Evolutionary conservation across 2,329 filamentous ascomycete species (phyloP).

Genomic region (Fusarium avenaceum): DNA sequence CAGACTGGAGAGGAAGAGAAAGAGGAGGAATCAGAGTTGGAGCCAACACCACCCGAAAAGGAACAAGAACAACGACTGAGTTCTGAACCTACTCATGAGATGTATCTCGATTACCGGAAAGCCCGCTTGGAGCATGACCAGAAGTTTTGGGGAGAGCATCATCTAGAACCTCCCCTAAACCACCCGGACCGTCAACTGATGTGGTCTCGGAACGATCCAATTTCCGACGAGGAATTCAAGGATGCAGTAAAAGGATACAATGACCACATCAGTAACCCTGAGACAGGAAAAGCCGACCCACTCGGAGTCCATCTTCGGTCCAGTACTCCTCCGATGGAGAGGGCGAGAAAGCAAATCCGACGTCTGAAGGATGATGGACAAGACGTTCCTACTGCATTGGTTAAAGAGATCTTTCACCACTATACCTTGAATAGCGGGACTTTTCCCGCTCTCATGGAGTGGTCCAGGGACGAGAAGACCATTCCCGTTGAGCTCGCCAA

Average conservation of each 20-base stretch:
- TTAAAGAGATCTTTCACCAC: constrained; percentile 23
- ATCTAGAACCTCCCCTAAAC: constrained; percentile 3
- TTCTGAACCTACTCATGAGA: neutral
- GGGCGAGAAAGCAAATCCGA: constrained; percentile 19
- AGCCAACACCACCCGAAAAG: too few relatives aligned
- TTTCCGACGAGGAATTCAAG: constrained; percentile 12
- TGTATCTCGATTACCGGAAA: neutral
- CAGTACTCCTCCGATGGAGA: constrained; percentile 31
- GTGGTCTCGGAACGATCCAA: constrained; percentile 16
- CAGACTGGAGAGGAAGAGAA: too few relatives aligned
- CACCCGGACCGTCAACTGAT: constrained; percentile 28
- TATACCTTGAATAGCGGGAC: constrained; percentile 16
- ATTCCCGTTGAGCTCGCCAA: constrained; percentile 32
- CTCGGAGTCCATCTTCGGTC: constrained; percentile 27
- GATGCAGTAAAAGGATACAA: constrained; percentile 3
- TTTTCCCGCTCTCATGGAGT: constrained; percentile 24
- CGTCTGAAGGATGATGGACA: constrained; percentile 16
- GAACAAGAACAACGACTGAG: too few relatives aligned
- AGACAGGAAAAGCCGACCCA: constrained; percentile 6
- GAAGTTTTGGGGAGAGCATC: constrained; percentile 21
- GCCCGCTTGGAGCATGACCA: neutral
- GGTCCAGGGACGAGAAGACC: constrained; percentile 1
- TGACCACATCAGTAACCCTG: neutral
- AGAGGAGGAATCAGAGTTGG: too few relatives aligned
- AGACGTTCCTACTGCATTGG: constrained; percentile 7